phyloP scores from a whole-genome alignment of 2,329 filamentous ascomycete species.

The Arthroderma uncinatum region DNA sequence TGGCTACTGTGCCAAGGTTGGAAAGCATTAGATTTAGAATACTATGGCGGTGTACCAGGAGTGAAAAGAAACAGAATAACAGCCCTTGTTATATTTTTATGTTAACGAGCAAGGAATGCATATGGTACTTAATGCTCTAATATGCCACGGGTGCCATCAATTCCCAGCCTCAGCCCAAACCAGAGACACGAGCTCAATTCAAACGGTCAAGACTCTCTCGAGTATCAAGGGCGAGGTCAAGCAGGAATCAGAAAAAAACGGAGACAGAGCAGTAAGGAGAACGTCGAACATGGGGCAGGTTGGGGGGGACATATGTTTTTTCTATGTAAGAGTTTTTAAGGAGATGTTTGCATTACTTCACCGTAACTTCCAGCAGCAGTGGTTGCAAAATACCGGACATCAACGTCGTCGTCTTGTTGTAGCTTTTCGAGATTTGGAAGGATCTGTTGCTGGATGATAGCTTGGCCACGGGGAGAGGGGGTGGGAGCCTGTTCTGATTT shows the following conservation, averaged over 20 bases:
- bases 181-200: not conserved
- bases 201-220: not conserved
- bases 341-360: constrained; percentile 46
- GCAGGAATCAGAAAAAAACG: not conserved
- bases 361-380: constrained; percentile 57
- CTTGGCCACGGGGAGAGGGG: constrained; percentile 60
- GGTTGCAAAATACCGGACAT: constrained; percentile 95
- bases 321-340: constrained; percentile 16
- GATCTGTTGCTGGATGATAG: constrained; percentile 76
- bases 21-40: no score
- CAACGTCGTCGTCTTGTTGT: constrained; percentile 93
- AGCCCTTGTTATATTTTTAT: not conserved
- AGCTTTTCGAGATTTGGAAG: constrained; percentile 87
- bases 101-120: not conserved
- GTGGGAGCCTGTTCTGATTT: constrained; percentile 50
- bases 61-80: not conserved
- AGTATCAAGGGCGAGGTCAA: not conserved
- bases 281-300: not conserved
- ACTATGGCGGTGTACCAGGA: not conserved
- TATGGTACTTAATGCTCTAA: constrained; percentile 1
- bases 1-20: no score
- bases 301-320: constrained; percentile 18
- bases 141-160: not conserved
- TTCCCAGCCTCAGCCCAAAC: not conserved
- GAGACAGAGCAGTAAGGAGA: not conserved